Base-by-base conservation (phyloP, 164 flowering plant species). In the Vitis riparia region DNA sequence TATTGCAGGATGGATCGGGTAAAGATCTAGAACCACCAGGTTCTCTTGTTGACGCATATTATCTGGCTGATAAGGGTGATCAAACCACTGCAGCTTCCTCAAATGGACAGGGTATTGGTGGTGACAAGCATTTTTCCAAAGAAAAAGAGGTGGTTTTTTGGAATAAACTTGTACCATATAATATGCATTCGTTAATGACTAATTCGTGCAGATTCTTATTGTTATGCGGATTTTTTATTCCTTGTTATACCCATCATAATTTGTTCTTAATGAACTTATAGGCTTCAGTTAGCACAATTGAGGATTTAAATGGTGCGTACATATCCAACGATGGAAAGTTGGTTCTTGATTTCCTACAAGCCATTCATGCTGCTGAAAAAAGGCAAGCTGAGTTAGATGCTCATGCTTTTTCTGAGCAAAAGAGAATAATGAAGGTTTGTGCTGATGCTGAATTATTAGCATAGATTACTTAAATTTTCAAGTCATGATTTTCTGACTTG, bases 381-480 rank as follows among this genome's bases (percentile, higher is more conserved):
- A 83, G 87, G 80, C 99, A 93, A 77, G 92, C 94, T 65, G 95
- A 90, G 68, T 71, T 87, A 68, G 99, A 93, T 87, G 91, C 94
- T 64, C 87, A 73, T 17, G 73, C 71, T 62, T 91, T 83, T 76
- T 65, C 83, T 74, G 91, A 93, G 77, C 95, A 96, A 74, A 89
- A 83, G 86, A 85, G 84, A 74, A 73, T 51, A 17, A 67, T 96
- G 81, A 91, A 93, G 97, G 99, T 92, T 27, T 63, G 80, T 30
- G 55, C n/a, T 63, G 63, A 37, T 32, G 44, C n/a, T 13, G 17
- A 55, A 23, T 37, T 37, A 37, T 37, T 0, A 23, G 27, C 27
- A 23, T 37, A 37, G 5, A 6, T 2, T 37, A 3, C 6, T 50
- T 12, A 16, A 48, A 55, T 30, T 48, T 51, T 9, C 14, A 57